Conservation (phyloP, 352 stramenopile species). For the Phytophthora rubi region DNA sequence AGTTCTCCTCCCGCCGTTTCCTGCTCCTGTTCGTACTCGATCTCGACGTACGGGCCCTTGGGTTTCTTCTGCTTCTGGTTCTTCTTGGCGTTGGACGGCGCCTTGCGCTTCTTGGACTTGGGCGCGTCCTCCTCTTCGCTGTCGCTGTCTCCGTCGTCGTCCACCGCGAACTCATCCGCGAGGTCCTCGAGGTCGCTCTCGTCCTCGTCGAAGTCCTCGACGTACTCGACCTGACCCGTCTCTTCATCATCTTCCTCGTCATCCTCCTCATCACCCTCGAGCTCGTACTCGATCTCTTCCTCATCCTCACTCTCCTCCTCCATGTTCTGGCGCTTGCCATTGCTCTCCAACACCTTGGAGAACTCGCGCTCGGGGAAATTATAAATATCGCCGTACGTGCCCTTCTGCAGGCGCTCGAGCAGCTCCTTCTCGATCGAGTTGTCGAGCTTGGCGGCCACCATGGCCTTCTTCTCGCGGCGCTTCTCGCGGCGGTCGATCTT, state of each 20-base stretch:
- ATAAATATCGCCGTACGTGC: constrained; percentile 99
- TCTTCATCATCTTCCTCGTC: constrained; percentile 41
- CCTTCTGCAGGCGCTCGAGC: constrained; percentile 96
- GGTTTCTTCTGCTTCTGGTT: constrained; percentile 77
- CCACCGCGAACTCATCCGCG: constrained; percentile 66
- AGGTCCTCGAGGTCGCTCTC: constrained; percentile 93
- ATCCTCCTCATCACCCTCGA: constrained; percentile 58
- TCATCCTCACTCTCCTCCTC: constrained; percentile 91
- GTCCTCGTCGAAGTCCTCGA: constrained; percentile 92
- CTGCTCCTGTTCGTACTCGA: constrained; percentile 87
- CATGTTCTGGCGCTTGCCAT: constrained; percentile 90
- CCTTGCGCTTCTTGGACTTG: constrained; percentile 74
- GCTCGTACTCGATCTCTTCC: constrained; percentile 65
- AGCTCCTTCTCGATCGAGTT: constrained; percentile 98
- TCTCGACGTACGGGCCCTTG: constrained; percentile 84
- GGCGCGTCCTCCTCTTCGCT: constrained; percentile 60
- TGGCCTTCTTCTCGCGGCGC: constrained; percentile 97
- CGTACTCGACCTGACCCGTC: constrained; percentile 77
- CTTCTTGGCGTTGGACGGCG: constrained; percentile 35
- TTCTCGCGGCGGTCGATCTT: constrained; percentile 96
- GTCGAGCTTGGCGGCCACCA: constrained; percentile 95
- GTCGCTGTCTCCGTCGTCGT: constrained; percentile 54
- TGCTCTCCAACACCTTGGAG: constrained; percentile 83
- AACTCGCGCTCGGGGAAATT: constrained; percentile 97
- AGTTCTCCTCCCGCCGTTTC: constrained; percentile 54